Evolutionary conservation across 2,329 filamentous ascomycete genomes (phyloP).

Genomic region (Metarhizium humberi): DNA sequence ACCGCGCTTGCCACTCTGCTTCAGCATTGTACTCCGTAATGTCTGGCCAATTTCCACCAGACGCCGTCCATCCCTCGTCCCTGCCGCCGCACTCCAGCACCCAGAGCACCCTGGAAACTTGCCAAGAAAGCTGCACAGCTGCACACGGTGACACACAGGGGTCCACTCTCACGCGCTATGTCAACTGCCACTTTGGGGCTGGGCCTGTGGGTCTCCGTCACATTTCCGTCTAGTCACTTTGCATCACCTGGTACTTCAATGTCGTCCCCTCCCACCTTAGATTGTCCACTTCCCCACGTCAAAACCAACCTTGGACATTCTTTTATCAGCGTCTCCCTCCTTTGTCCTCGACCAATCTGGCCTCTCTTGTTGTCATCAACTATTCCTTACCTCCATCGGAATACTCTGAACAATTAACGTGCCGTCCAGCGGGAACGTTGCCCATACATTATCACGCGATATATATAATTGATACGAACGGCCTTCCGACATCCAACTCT

Average conservation of each 20-base stretch:
- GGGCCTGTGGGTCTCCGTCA: neutral
- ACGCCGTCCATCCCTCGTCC: no score
- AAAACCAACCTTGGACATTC: neutral
- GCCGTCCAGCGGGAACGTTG: neutral
- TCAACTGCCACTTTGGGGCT: constrained; percentile 7
- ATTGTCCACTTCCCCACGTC: neutral
- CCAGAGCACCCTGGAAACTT: neutral
- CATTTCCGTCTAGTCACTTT: neutral
- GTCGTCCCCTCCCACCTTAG: neutral
- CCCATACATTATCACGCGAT: neutral
- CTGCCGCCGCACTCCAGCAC: no score
- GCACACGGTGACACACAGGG: neutral
- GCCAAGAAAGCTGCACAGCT: constrained; percentile 1
- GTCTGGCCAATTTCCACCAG: no score
- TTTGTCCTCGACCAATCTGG: neutral
- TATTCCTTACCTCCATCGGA: neutral
- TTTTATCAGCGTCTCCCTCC: neutral
- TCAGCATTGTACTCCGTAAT: no score
- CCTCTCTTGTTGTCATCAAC: neutral
- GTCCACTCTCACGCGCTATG: neutral
- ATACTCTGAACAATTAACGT: neutral
- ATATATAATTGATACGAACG: neutral
- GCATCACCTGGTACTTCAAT: neutral
- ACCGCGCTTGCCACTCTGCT: neutral
- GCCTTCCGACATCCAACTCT: no score